Evolutionary conservation across 2,329 filamentous ascomycete genomes (phyloP).

Genomic region (Alternaria sp.): DNA sequence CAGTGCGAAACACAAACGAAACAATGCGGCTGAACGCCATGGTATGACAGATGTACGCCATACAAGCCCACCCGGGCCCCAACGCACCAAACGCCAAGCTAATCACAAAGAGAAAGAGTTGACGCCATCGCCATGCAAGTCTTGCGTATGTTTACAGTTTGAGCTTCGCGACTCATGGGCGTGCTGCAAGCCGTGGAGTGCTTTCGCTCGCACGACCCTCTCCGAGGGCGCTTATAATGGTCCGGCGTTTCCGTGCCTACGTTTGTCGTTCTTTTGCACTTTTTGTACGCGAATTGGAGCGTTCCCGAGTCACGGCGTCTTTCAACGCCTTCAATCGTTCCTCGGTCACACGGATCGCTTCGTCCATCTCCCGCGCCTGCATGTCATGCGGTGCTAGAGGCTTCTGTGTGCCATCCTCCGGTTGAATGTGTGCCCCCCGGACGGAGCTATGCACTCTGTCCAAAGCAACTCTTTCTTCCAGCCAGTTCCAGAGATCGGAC

Average conservation of each 20-base stretch:
- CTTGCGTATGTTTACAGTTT: slow-evolving; percentile 10
- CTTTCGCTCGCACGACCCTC: neutral
- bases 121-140: slow-evolving; percentile 16
- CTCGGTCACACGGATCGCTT: slow-evolving; percentile 86
- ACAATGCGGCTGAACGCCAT: neutral
- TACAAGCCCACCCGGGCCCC: neutral
- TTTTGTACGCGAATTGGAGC: slow-evolving; percentile 25
- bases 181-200: neutral
- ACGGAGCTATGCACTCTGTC: slow-evolving; percentile 56
- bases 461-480: slow-evolving; percentile 83
- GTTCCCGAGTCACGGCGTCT: slow-evolving; percentile 62
- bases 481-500: slow-evolving; percentile 89
- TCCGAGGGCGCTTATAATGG: neutral
- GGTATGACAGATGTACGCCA: neutral
- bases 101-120: slow-evolving; percentile 1
- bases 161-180: neutral
- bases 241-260: neutral
- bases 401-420: slow-evolving; percentile 56
- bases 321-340: slow-evolving; percentile 81
- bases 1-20: slow-evolving; percentile 5
- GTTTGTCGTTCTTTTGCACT: slow-evolving; percentile 30
- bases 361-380: slow-evolving; percentile 74
- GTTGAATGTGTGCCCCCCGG: slow-evolving; percentile 28
- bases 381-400: slow-evolving; percentile 62
- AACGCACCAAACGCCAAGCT: slow-evolving; percentile 1